Evolutionary conservation across 441 rosid genomes (phyloP).

Genomic region (Gossypium aridum): DNA sequence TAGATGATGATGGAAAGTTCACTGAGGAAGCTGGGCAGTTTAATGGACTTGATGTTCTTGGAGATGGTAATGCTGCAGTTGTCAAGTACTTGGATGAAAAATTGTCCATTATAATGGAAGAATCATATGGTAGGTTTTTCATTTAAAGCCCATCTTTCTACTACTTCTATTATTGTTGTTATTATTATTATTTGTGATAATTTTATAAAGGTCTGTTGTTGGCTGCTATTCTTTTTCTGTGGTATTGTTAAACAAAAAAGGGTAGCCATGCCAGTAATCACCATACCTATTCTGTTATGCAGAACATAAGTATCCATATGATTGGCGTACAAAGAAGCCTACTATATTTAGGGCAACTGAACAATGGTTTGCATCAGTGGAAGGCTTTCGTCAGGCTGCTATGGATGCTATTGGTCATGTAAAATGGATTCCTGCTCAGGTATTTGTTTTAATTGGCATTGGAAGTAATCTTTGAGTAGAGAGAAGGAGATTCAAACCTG

Average conservation of each 20-base stretch:
- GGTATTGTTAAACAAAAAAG: conserved; percentile 4
- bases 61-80: conserved; percentile 85
- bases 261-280: conserved; percentile 13
- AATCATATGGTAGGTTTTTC: conserved; percentile 63
- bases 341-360: conserved; percentile 97
- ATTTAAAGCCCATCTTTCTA: background rate
- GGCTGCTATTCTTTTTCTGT: background rate
- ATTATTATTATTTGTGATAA: background rate
- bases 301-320: conserved; percentile 96
- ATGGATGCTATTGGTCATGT: conserved; percentile 80
- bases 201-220: background rate
- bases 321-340: conserved; percentile 96
- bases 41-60: conserved; percentile 90
- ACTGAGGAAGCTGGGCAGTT: conserved; percentile 89
- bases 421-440: conserved; percentile 96
- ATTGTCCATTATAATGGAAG: conserved; percentile 77
- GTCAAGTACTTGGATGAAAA: conserved; percentile 70
- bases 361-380: conserved; percentile 99
- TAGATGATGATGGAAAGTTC: conserved; percentile 87
- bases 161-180: background rate
- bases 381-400: conserved; percentile 76
- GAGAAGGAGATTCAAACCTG: background rate
- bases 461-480: background rate
- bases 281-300: conserved; percentile 22
- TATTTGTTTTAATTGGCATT: conserved; percentile 24